phyloP scores from a whole-genome alignment of 1,284 basidiomycete species.

The Albatrellus sp. region DNA sequence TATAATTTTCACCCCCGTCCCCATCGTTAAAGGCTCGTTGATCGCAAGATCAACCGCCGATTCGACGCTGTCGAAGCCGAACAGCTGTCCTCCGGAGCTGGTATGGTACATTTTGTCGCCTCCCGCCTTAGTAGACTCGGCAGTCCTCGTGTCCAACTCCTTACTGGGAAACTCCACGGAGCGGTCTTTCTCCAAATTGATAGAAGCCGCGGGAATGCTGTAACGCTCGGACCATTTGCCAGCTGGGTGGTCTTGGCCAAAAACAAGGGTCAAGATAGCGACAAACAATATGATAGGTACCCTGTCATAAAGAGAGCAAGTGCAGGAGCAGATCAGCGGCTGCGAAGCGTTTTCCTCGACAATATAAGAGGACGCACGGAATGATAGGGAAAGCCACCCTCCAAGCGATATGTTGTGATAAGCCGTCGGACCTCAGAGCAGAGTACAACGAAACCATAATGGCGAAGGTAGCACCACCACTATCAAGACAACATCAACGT shows the following conservation, averaged over 20 bases:
- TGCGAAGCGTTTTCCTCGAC: too few relatives aligned
- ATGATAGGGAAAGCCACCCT: conserved; percentile 44
- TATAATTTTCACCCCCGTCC: conserved; percentile 24
- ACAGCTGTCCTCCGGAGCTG: too few relatives aligned
- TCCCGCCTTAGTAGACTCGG: background rate
- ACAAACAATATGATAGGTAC: conserved; percentile 40
- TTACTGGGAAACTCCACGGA: too few relatives aligned
- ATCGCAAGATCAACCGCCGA: conserved; percentile 30
- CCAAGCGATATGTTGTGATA: conserved; percentile 39
- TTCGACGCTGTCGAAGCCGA: background rate
- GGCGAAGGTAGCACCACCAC: too few relatives aligned
- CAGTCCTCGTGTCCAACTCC: background rate
- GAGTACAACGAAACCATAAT: conserved; percentile 51
- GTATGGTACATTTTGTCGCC: conserved; percentile 4
- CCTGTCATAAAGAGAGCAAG: too few relatives aligned
- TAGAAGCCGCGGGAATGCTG: conserved; percentile 25
- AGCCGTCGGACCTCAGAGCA: conserved; percentile 25
- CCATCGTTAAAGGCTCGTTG: conserved; percentile 33
- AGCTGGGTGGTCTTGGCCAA: conserved; percentile 49
- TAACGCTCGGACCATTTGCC: conserved; percentile 47
- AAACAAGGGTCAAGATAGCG: conserved; percentile 31
- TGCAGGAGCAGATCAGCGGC: too few relatives aligned
- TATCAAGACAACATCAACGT: too few relatives aligned
- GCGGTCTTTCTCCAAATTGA: background rate
- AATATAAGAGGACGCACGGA: conserved; percentile 20